These are phyloP conservation scores for Parasarocladium wereldwijsianum DNA, from an alignment of 2,329 filamentous ascomycete genomes.

Conservation along the genomic window DNA sequence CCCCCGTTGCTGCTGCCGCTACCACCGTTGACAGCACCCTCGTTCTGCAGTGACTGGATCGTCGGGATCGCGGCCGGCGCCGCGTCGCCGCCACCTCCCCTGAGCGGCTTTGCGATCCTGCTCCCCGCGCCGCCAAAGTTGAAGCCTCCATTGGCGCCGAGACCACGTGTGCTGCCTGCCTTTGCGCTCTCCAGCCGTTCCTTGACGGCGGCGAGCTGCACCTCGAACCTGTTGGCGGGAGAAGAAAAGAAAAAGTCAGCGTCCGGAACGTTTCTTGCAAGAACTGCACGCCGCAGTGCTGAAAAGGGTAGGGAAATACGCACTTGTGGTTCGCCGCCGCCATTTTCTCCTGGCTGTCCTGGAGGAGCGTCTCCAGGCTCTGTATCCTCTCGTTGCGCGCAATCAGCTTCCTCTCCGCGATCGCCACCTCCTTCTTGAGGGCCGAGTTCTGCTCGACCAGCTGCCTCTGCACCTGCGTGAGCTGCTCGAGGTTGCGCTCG, in stretches of 20 bases:
- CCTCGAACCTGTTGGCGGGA: constrained; percentile 60
- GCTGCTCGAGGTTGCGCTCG: constrained; percentile 92
- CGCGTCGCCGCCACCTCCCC: constrained; percentile 42
- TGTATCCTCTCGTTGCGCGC: constrained; percentile 94
- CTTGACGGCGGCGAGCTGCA: constrained; percentile 92
- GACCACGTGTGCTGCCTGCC: constrained; percentile 72
- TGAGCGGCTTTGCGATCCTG: constrained; percentile 54
- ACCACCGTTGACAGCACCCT: constrained; percentile 42
- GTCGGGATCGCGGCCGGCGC: constrained; percentile 34
- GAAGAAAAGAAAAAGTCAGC: neutral
- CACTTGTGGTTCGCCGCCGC: constrained; percentile 96
- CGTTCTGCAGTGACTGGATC: constrained; percentile 43
- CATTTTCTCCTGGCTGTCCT: constrained; percentile 97
- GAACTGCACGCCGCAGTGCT: too few species aligned
- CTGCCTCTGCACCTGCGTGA: constrained; percentile 93
- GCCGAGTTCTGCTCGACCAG: constrained; percentile 95
- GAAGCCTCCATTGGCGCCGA: constrained; percentile 56
- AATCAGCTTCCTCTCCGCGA: constrained; percentile 92
- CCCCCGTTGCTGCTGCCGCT: constrained; percentile 10
- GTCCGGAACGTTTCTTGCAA: neutral
- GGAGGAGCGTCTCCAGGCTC: constrained; percentile 78
- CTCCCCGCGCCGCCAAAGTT: constrained; percentile 52
- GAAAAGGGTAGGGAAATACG: constrained; percentile 17
- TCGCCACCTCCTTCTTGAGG: constrained; percentile 97
- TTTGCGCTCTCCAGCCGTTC: constrained; percentile 94